Conservation (phyloP, 345 rosid genomes). For the Isatis tinctoria region DNA sequence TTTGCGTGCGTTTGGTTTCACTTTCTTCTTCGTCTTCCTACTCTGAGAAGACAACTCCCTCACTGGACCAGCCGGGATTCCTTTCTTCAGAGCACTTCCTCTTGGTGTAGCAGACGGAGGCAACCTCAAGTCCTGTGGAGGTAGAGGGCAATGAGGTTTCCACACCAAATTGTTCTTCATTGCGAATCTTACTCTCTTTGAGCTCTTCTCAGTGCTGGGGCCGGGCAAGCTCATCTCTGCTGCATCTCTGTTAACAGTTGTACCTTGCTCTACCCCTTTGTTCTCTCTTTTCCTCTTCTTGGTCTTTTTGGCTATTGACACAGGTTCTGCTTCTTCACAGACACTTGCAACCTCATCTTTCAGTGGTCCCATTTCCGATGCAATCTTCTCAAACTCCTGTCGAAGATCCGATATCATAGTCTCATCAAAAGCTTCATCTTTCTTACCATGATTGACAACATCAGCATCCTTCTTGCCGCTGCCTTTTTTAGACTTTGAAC, state of each 20-base stretch:
- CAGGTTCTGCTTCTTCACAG: conserved; percentile 39
- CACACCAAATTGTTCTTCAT: conserved; percentile 91
- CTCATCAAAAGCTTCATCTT: conserved; percentile 39
- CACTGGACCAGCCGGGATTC: conserved; percentile 84
- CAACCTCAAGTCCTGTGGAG: conserved; percentile 84
- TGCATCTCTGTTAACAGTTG: conserved; percentile 32
- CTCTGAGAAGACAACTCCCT: conserved; percentile 47
- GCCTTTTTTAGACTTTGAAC: conserved; percentile 47
- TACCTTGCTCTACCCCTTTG: conserved; percentile 35
- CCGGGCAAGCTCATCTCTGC: conserved; percentile 35
- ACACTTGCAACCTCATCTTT: conserved; percentile 38
- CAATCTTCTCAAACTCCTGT: conserved; percentile 85
- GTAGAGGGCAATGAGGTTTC: conserved; percentile 94
- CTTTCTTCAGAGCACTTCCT: conserved; percentile 97
- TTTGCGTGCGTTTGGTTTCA: conserved; percentile 46
- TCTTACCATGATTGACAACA: conserved; percentile 18
- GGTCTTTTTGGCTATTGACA: conserved; percentile 30
- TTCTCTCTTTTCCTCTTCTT: conserved; percentile 82
- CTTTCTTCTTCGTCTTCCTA: conserved; percentile 57
- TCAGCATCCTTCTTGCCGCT: conserved; percentile 33
- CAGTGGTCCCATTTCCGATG: conserved; percentile 55
- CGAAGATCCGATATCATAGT: conserved; percentile 76
- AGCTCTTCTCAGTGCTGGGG: conserved; percentile 57
- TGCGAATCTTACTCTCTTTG: conserved; percentile 84
- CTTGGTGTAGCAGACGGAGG: conserved; percentile 94